These are phyloP conservation scores for Pyronema omphalodes DNA, from an alignment of 495 filamentous ascomycete species.

Conservation along the genomic window DNA sequence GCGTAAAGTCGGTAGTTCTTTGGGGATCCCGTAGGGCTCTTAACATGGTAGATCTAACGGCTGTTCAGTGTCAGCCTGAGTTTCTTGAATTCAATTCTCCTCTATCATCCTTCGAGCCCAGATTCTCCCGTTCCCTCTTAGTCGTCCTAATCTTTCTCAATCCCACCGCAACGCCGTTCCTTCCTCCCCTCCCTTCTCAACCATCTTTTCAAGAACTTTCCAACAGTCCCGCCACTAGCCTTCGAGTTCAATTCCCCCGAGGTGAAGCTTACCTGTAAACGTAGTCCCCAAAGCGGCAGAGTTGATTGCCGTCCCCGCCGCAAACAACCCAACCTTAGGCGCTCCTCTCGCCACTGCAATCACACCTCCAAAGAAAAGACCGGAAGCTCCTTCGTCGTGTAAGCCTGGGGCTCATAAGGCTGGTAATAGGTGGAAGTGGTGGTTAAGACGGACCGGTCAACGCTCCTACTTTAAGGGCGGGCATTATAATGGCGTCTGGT, in stretches of 20 bases:
- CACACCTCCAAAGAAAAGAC: conserved; percentile 52
- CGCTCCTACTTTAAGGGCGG: conserved; percentile 35
- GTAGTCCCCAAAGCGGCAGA: conserved; percentile 60
- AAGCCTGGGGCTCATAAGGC: conserved; percentile 2
- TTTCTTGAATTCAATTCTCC: too few species aligned
- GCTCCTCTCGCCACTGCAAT: conserved; percentile 47
- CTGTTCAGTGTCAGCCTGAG: conserved; percentile 1
- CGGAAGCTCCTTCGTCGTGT: conserved; percentile 38
- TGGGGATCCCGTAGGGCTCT: conserved; percentile 12
- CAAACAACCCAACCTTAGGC: conserved; percentile 47
- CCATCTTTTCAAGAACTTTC: too few species aligned
- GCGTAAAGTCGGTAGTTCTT: conserved; percentile 4
- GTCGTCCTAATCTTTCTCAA: too few species aligned
- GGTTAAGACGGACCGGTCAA: conserved; percentile 32
- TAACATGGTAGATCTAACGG: conserved; percentile 12
- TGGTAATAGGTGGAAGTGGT: conserved; percentile 1
- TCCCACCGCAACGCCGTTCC: too few species aligned
- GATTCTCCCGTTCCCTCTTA: too few species aligned
- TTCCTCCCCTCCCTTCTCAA: too few species aligned
- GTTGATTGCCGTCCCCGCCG: conserved; percentile 52
- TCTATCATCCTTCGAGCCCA: too few species aligned
- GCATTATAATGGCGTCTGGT: conserved; percentile 20
- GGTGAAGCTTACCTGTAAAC: conserved; percentile 46
- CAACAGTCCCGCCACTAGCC: background rate
- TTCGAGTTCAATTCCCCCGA: background rate